Evolutionary conservation across 2,329 filamentous ascomycete genomes (phyloP), one percentile per base, ranked within the genome.

Genomic region (Dendryphion nanum): DNA sequence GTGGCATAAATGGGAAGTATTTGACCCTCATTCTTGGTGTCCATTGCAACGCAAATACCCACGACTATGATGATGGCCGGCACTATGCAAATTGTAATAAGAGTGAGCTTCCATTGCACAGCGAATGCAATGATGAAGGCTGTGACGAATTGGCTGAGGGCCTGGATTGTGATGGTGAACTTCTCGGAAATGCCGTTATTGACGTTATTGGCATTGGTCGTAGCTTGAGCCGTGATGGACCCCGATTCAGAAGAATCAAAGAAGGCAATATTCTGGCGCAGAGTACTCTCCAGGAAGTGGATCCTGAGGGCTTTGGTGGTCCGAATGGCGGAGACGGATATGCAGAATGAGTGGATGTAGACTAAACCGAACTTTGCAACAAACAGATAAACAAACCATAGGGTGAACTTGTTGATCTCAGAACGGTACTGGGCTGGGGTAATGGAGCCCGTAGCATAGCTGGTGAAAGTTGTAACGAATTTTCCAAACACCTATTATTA

Each of bases 191-290:
- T 89, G 40, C 89, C 91, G 50, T 95, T 90, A 64, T 96, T 91
- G 38, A 97, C 84, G 37, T 95, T 73, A 57, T 95, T 96, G 30
- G 89, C 95, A 63, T 97, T 91, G 8, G 90, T 85, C 0, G 91
- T 97, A 53, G 96, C 95, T 47, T 90, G 83, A 1, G 90, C 95
- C 0, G 90, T 95, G 44, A 97, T 87, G 67, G 96, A 93, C 41
- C 91, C 90, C 21, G 89, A 86, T 35, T 90, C 91, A 12, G 95
- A 77, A 57, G 93, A 93, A 66, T 97, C 93, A 33, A 68, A 68
- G 40, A 62, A 67, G 2, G 61, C 64, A 18, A 68, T 61, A 35
- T 68, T 68, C 35, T 68, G 65, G 3, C 62, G 52, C 57, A 89
- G 80, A 4, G 86, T 73, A 26, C 73, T 71, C 32, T 75, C 71